Base-by-base conservation (phyloP, 179 eudicot species). In the Beta corolliflora region DNA sequence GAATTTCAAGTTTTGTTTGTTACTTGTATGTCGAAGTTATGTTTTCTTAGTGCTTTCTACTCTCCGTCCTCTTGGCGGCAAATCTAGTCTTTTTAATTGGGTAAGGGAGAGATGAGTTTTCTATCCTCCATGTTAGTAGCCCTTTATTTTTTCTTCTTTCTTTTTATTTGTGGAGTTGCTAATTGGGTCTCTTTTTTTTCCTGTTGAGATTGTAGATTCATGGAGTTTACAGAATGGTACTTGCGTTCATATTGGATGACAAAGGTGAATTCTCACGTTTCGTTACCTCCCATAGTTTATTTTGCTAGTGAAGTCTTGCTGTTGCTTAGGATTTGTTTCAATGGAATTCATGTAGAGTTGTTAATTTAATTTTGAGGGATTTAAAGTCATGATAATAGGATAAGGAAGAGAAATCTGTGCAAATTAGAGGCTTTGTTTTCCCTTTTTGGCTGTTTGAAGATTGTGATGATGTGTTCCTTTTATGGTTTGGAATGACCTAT, bases 221-320 rank as follows among this genome's bases (percentile, higher is more conserved):
- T 89, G 90, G 88, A 85, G 78, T 74, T 82, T 63, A 87, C 73
- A 83, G 88, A 80, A 68, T 85, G 77, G 48, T 63, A 78, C 66
- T 88, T 81, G 80, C 84, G 69, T 77, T 60, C 73, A 31, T 68
- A 36, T 58, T 80, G 82, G 87, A 73, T 64, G 44, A 44, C 70
- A 77, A 87, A 82, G 80, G 93, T 90, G 70, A 83, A 90, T 83
- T 66, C 58, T 66, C 53, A 64, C 21, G 54, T 13, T 53, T 36
- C 41, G 2, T 53, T 59, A 13, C 15, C 36, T 18, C 9, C 52
- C 63, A 60, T 50, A 10, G 8, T 67, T 76, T 52, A 52, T 73
- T 56, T 59, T 59, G 23, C n/a, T 85, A 8, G 52, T 18, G 45
- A 21, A 45, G 12, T 46, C 53, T 36, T 69, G 21, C 23, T 29